Base-by-base conservation (phyloP, 1,139 yeast genomes). In the Saccharomycopsis hybrid region DNA sequence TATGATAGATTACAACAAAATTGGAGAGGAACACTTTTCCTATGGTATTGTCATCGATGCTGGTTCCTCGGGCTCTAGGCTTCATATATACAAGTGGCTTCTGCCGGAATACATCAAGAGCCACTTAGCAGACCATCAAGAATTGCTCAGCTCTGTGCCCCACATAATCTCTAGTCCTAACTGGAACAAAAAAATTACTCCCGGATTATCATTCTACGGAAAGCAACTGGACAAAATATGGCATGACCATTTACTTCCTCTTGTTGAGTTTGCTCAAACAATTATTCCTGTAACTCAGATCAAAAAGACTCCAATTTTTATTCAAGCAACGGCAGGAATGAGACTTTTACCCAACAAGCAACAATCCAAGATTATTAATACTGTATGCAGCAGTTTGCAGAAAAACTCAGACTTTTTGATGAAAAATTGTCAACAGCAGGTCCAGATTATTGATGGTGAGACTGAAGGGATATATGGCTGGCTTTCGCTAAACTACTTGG, bases 311-410 rank as follows among this genome's bases (percentile, higher is more conserved):
- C 94, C 94, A 0, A 74, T 85, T 1, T 85, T 79, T 58, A 76
- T 85, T 2, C 76, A 82, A 55, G 85, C 90, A 5, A 85, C 95
- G 0, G 95, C 95, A 5, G 95, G 95, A 1, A 84, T 85, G 90
- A 71, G 95, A 57, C 64, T 85, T 37, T 60, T 85, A 41, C 77
- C 80, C 0, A 62, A 66, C 40, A 65, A 68, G 46, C 71, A 73
- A 32, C 77, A 78, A 54, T 62, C 69, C 18, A 66, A 63, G 45
- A 70, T 83, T 3, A 62, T 84, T 41, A 56, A 67, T 13, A 75
- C 76, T 54, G 73, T 82, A 0, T 84, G 92, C 61, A 53, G 65
- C 3, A 63, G 69, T 2, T 64, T 85, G 30, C 66, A 68, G 46
- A 65, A 71, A 38, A 68, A 81, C 46, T 71, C 83, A 3, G 65